Conservation (phyloP, 345 rosid species). For the Salix purpurea region DNA sequence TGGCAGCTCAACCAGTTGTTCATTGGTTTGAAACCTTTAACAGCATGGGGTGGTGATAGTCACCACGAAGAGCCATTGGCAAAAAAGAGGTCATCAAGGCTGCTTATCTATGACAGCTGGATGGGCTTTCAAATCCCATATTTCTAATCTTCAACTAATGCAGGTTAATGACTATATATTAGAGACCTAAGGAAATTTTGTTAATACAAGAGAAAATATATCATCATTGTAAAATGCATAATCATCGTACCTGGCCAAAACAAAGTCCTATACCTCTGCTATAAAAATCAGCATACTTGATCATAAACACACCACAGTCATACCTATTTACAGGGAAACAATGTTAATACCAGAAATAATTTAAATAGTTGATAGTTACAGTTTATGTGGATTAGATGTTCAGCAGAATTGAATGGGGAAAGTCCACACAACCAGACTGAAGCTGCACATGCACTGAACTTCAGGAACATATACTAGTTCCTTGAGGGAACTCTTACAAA, state of each 20-base stretch:
- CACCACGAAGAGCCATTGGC: neutral
- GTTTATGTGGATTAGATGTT: neutral
- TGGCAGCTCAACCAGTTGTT: neutral
- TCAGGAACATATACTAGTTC: neutral
- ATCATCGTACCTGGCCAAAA: conserved; percentile 68
- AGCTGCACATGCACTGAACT: neutral
- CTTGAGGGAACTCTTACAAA: neutral
- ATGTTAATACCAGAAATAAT: neutral
- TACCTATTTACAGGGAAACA: conserved; percentile 46
- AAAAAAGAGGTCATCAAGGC: neutral
- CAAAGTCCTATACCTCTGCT: conserved; percentile 83
- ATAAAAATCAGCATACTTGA: conserved; percentile 85
- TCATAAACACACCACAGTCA: conserved; percentile 98
- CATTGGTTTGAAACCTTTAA: neutral
- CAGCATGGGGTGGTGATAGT: neutral
- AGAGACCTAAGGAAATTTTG: neutral
- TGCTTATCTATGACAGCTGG: neutral
- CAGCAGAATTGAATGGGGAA: neutral
- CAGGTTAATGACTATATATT: neutral
- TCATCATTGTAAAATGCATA: neutral
- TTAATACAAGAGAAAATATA: neutral
- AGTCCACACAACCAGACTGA: neutral
- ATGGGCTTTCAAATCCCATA: neutral
- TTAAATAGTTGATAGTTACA: neutral
- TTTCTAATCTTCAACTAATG: neutral